Evolutionary conservation across 1,284 basidiomycete species (phyloP), one percentile per base, ranked within the genome.

Genomic region (Puccinia hordei): DNA sequence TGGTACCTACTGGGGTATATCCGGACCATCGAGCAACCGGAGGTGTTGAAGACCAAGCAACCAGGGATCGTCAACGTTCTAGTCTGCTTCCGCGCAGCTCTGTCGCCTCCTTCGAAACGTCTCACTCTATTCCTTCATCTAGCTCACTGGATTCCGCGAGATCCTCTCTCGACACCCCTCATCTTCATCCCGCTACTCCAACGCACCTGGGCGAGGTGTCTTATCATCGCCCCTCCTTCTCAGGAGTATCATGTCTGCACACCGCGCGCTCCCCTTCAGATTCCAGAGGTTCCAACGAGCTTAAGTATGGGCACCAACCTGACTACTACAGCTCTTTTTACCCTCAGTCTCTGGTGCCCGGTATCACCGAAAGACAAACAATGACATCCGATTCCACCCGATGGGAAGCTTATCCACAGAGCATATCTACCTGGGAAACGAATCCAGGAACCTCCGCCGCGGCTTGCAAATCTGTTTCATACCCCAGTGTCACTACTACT

Each of bases 1-100:
- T 84, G 35, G 75, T 80, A 22, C 79, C 79, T 49, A 46, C 79
- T 22, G 79, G 79, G 33, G 59, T 80, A 10, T 80, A 80, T 68
- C 79, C 79, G 33, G 79, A 80, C 49, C 79, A 80, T 59, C 79
- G 79, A 53, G 79, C 79, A 24, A 73, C 61, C 9, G 71, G 79
- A n/a, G 69, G 68, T 49, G 61, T 68, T 41, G 69, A 73, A 44
- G 79, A 68, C 49, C 55, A 65, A 22, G 51, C 72, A 38, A 41
- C 63, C 30, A 71, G 79, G 24, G 69, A 80, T n/a, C 71, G 72
- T 27, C 59, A 63, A 66, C 41, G 79, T 68, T 73, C 71, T 49
- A 73, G 22, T 65, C 49, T 63, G 22, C 19, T 73, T 15, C 66
- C 77, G 0, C 77, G 77, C 33, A 55, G 30, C 24, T 63, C 77